Evolutionary conservation across 352 stramenopile genomes (phyloP).

Genomic region (Pythium rhizo-oryzae): DNA sequence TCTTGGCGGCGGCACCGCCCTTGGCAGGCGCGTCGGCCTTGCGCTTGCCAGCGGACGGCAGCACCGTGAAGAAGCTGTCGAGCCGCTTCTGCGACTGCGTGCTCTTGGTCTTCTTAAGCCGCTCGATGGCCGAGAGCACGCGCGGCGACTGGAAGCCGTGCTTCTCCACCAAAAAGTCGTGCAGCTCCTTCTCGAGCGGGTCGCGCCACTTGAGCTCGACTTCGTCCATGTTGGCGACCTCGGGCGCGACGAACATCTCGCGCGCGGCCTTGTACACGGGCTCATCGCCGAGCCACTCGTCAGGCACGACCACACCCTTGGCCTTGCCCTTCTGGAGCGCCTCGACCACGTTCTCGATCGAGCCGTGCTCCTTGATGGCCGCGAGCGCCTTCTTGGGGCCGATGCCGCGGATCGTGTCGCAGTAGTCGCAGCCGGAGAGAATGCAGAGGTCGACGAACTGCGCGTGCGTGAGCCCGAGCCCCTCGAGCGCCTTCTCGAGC

Average conservation of each 20-base stretch:
- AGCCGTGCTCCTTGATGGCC: constrained; percentile 96
- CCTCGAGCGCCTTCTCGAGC: constrained; percentile 90
- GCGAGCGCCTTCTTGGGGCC: constrained; percentile 98
- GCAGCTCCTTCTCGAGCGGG: constrained; percentile 89
- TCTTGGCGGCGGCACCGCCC: constrained; percentile 43
- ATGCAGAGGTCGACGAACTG: constrained; percentile 99
- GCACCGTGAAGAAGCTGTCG: constrained; percentile 96
- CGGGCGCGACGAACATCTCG: constrained; percentile 91
- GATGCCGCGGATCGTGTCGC: constrained; percentile 96
- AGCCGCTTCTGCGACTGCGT: constrained; percentile 96
- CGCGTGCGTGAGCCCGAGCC: constrained; percentile 92
- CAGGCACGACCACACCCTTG: constrained; percentile 82
- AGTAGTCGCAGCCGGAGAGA: constrained; percentile 99
- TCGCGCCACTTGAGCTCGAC: constrained; percentile 96
- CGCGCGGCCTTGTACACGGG: constrained; percentile 94
- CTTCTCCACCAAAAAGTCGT: constrained; percentile 96
- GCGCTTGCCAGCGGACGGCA: constrained; percentile 69
- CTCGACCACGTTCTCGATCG: constrained; percentile 95
- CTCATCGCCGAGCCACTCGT: constrained; percentile 85
- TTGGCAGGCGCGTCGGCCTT: constrained; percentile 46
- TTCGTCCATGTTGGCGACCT: constrained; percentile 62
- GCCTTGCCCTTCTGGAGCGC: constrained; percentile 86
- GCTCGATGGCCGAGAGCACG: constrained; percentile 93
- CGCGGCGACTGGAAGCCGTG: constrained; percentile 96
- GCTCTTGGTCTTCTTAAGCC: constrained; percentile 96